A percentile compares a stretch with the other conserved stretches of the same genome.
Conservation (phyloP, 176 grass and related monocot genomes). For the Otatea glauca region DNA sequence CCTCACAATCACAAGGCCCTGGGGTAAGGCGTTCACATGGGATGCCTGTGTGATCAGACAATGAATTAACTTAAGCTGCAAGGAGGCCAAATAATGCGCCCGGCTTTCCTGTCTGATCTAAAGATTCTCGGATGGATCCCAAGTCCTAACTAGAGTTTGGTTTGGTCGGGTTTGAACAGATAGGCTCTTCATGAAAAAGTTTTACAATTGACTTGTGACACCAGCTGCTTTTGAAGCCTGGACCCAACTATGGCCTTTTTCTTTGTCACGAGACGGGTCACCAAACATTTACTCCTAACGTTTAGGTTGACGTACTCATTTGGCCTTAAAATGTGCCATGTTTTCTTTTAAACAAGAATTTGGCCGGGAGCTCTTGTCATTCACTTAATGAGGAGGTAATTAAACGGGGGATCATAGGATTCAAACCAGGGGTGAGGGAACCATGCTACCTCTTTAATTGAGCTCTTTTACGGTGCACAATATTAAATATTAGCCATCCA, state of each 20-base stretch:
- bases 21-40: background rate
- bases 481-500: no score
- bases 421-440: no score
- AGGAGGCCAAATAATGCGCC: background rate
- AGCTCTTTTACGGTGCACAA: no score
- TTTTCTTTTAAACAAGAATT: no score
- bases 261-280: slow-evolving; percentile 24
- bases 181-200: background rate
- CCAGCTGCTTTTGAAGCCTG: background rate
- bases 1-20: background rate
- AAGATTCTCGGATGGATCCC: background rate
- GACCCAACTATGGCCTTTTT: background rate
- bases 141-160: background rate
- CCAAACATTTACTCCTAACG: background rate
- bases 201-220: slow-evolving; percentile 5
- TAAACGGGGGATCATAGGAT: no score
- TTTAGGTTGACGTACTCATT: background rate
- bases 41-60: background rate
- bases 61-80: background rate
- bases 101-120: background rate
- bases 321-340: background rate
- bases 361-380: no score
- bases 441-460: no score
- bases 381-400: no score
- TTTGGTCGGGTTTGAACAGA: slow-evolving; percentile 15